These are phyloP conservation scores for Agaricus bisporus DNA, from an alignment of 768 basidiomycete genomes.

Conservation along the genomic window DNA sequence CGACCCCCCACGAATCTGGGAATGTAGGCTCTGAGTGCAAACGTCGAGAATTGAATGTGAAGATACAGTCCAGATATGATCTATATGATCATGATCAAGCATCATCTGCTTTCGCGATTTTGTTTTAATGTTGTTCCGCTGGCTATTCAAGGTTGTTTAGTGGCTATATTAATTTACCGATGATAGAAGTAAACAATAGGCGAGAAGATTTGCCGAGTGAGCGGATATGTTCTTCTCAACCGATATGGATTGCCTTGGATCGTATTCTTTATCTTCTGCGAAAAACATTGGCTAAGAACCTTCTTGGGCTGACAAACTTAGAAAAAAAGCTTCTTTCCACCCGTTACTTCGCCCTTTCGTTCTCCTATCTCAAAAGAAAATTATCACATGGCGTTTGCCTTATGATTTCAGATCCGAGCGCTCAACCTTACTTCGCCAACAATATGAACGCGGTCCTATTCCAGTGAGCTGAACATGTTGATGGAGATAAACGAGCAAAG, in stretches of 20 bases:
- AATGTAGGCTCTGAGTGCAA: neutral
- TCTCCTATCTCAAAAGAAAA: conserved; percentile 20
- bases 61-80: no score
- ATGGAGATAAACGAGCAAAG: neutral
- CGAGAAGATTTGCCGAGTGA: neutral
- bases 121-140: neutral
- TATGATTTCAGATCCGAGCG: conserved; percentile 2
- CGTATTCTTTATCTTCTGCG: conserved; percentile 27
- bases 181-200: neutral
- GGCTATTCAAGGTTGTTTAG: neutral
- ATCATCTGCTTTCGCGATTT: conserved; percentile 19
- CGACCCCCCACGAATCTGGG: neutral
- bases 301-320: neutral
- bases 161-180: neutral
- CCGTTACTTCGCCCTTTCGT: conserved; percentile 22
- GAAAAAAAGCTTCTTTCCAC: conserved; percentile 23
- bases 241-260: conserved; percentile 20
- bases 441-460: neutral
- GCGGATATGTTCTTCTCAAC: conserved; percentile 19
- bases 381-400: conserved; percentile 27
- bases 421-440: neutral
- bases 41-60: no score
- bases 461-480: neutral
- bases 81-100: no score
- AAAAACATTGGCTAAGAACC: conserved; percentile 24